Evolutionary conservation across 2,329 filamentous ascomycete genomes (phyloP), one percentile per base, ranked within the genome.

Genomic region (Talaromyces amestolkiae): DNA sequence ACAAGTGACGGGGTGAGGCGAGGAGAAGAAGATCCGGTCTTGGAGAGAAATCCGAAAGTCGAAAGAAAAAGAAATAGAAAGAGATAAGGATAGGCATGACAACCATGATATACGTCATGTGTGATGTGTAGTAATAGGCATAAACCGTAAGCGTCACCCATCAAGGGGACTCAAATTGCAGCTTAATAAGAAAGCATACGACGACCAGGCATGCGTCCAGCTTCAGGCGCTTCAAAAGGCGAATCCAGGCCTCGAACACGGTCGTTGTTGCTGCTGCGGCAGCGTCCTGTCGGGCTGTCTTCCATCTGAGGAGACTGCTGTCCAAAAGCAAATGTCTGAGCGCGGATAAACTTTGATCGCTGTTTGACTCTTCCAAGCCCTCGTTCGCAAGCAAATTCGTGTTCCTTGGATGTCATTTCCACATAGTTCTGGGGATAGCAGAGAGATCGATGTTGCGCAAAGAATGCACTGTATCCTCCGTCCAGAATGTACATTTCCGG

Each of bases 401-500:
- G 93, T 76, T 94, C 92, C 75, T 94, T 91, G 69, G 91, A 92
- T 70, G 89, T 91, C 95, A 99, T 99, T 79, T 95, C 93, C 66
- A 99, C 92, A 75, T 99, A 99, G 75, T 94, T 93, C 73, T 96
- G 93, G 24, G 95, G 95, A 72, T 89, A 95, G 83, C 95, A 99
- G 67, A 93, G 88, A 56, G 85, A 81, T 61, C 89, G 88, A 77
- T 97, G 88, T 69, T 91, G 84, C 27, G 86, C 82, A 77, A 94
- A 99, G 83, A 99, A 99, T 33, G 88, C 88, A 77, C 93, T 97
- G 82, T 99, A 99, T 51, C 95, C 95, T 67, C 95, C 95, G 70
- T 98, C 93, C 47, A 99, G 84, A 72, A 99, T 97, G 78, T 99
- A 99, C 69, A 98, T 89, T 77, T 99, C 95, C 2, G 95, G 95